Evolutionary conservation across 495 filamentous ascomycete species (phyloP).

Genomic region (Cladorrhinum samala): DNA sequence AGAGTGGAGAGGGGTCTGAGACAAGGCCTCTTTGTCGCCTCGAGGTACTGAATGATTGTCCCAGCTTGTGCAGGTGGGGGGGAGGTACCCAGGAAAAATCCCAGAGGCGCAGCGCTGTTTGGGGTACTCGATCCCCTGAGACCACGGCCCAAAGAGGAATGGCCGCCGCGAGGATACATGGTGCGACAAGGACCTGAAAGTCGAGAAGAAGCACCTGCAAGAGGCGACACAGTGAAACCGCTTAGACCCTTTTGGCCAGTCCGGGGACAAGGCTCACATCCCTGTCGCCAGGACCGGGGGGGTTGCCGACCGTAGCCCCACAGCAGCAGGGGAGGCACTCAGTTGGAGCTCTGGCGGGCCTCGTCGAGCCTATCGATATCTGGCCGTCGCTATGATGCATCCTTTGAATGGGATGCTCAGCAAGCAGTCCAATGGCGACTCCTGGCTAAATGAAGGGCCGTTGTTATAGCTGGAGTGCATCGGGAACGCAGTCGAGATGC

Average conservation of each 20-base stretch:
- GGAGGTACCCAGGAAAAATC: neutral
- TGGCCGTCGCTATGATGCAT: slow-evolving; percentile 13
- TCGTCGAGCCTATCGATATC: slow-evolving; percentile 19
- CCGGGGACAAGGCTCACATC: slow-evolving; percentile 12
- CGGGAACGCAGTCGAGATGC: slow-evolving; percentile 13
- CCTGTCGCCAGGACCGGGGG: slow-evolving; percentile 15
- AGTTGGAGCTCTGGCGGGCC: slow-evolving; percentile 15
- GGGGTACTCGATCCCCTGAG: slow-evolving; percentile 9
- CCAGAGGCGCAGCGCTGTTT: neutral
- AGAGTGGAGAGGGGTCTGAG: slow-evolving; percentile 18
- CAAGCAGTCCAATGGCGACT: slow-evolving; percentile 18
- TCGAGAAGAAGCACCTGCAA: slow-evolving; percentile 26
- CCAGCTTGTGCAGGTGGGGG: neutral
- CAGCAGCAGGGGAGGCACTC: neutral
- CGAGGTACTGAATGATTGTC: slow-evolving; percentile 10
- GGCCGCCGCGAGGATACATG: slow-evolving; percentile 12
- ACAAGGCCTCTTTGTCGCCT: slow-evolving; percentile 15
- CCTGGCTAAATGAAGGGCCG: slow-evolving; percentile 27
- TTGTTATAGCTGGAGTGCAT: slow-evolving; percentile 24
- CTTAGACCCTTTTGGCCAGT: slow-evolving; percentile 24
- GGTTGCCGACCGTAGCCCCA: slow-evolving; percentile 18
- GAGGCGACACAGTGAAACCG: slow-evolving; percentile 29
- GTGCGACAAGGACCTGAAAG: slow-evolving; percentile 20
- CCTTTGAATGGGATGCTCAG: slow-evolving; percentile 13
- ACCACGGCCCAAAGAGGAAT: slow-evolving; percentile 12